Percentiles rank a stretch among this genome's conserved stretches.
phyloP scores from a whole-genome alignment of 495 filamentous ascomycete genomes.

The Astrothelium subdiscretum region DNA sequence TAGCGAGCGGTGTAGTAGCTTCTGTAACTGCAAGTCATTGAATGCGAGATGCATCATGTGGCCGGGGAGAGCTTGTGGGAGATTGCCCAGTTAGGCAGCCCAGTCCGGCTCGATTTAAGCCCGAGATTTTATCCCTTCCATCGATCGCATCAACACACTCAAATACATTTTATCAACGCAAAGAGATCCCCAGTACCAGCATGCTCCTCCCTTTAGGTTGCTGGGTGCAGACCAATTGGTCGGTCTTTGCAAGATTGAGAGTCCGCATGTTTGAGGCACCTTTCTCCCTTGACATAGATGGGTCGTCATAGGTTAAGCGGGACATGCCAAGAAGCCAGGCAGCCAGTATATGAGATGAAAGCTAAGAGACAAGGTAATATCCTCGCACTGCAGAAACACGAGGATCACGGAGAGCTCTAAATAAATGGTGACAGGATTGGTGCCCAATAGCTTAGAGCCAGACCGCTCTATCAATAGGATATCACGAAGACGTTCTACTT shows the following conservation, averaged over 20 bases:
- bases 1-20: background rate
- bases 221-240: background rate
- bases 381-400: too few relatives aligned
- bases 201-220: background rate
- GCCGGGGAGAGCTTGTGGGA: background rate
- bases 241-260: background rate
- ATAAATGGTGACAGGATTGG: too few relatives aligned
- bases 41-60: background rate
- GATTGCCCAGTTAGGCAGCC: background rate
- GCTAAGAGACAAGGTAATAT: background rate
- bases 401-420: too few relatives aligned
- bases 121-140: background rate
- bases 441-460: too few relatives aligned
- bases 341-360: background rate
- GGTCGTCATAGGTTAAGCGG: conserved; percentile 1
- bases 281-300: background rate
- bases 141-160: too few relatives aligned
- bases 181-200: background rate
- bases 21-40: background rate
- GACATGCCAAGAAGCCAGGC: background rate
- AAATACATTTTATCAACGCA: background rate
- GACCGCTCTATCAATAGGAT: too few relatives aligned
- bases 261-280: conserved; percentile 1
- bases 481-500: too few relatives aligned
- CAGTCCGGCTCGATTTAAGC: background rate